These are phyloP conservation scores for Solidago caesia DNA, from an alignment of 129 eudicot species.

Conservation along the genomic window DNA sequence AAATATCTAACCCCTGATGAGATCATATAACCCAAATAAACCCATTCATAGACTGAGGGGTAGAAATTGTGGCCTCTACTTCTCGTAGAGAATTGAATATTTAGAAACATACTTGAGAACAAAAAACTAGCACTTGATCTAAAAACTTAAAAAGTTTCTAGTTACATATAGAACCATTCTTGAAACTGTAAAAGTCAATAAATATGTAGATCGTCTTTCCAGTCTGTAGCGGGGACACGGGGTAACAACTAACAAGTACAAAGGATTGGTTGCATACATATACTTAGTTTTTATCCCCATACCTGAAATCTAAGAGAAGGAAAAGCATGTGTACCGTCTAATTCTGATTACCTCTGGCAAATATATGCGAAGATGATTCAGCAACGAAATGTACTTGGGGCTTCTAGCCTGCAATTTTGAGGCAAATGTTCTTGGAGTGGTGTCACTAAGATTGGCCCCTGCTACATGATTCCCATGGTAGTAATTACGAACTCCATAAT, in stretches of 20 bases:
- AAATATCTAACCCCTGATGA: no score
- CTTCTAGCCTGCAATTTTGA: conserved; percentile 96
- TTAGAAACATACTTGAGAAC: not conserved
- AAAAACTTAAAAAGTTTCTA: not conserved
- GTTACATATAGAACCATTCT: no score
- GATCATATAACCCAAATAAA: no score
- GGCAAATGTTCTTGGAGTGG: conserved; percentile 87
- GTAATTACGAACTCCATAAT: conserved; percentile 67
- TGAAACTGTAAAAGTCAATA: no score
- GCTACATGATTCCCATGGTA: conserved; percentile 88
- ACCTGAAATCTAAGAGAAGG: conserved; percentile 27
- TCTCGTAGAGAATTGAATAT: not conserved
- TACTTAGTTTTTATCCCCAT: conserved; percentile 7
- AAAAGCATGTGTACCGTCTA: conserved; percentile 19
- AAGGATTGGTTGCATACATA: not conserved
- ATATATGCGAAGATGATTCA: conserved; percentile 97
- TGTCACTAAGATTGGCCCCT: conserved; percentile 74
- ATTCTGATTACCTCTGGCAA: conserved; percentile 85
- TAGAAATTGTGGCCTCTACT: not conserved
- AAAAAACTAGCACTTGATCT: conserved; percentile 5
- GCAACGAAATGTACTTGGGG: conserved; percentile 94
- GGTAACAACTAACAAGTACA: not conserved
- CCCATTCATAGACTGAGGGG: no score
- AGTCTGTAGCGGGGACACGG: not conserved
- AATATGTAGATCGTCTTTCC: not conserved